A percentile compares a stretch with the other conserved stretches of the same genome.
Conservation (phyloP, 1,284 basidiomycete species). For the Rhodotorula sp. region DNA sequence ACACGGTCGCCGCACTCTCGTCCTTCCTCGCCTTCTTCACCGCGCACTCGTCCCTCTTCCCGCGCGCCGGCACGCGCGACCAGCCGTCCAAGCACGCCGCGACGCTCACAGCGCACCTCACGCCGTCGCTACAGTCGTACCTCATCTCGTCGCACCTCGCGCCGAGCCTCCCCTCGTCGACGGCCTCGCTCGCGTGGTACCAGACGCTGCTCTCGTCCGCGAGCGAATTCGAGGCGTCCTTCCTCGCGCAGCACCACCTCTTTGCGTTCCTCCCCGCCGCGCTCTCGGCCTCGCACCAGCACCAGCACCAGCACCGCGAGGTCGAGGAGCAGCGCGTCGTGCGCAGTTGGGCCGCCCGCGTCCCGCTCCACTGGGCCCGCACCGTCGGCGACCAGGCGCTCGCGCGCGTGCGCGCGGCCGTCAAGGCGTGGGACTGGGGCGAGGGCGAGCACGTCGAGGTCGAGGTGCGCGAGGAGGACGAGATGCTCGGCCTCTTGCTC, state of each 20-base stretch:
- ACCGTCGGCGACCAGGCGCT: constrained; percentile 30
- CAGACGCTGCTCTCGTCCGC: constrained; percentile 16
- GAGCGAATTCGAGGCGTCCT: constrained; percentile 23
- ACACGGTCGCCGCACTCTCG: constrained; percentile 10
- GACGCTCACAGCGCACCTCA: constrained; percentile 32
- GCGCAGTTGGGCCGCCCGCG: constrained; percentile 23
- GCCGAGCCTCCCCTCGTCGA: constrained; percentile 30
- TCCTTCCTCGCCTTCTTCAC: constrained; percentile 34
- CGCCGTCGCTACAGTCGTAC: constrained; percentile 34
- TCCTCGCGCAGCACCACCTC: constrained; percentile 18
- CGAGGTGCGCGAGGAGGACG: constrained; percentile 31
- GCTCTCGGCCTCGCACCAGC: background rate
- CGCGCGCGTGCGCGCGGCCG: constrained; percentile 21
- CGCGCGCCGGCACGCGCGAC: background rate
- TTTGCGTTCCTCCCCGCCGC: constrained; percentile 36
- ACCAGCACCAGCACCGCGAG: background rate
- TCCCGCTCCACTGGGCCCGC: constrained; percentile 35
- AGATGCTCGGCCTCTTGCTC: constrained; percentile 29
- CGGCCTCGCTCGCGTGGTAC: constrained; percentile 17
- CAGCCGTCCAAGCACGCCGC: constrained; percentile 24
- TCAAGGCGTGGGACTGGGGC: constrained; percentile 31
- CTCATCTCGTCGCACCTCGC: constrained; percentile 35
- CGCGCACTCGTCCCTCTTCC: constrained; percentile 31
- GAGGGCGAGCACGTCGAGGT: constrained; percentile 33
- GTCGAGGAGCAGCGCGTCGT: constrained; percentile 36